Conservation (phyloP, 2,329 filamentous ascomycete genomes). For the Zasmidium angulare region DNA sequence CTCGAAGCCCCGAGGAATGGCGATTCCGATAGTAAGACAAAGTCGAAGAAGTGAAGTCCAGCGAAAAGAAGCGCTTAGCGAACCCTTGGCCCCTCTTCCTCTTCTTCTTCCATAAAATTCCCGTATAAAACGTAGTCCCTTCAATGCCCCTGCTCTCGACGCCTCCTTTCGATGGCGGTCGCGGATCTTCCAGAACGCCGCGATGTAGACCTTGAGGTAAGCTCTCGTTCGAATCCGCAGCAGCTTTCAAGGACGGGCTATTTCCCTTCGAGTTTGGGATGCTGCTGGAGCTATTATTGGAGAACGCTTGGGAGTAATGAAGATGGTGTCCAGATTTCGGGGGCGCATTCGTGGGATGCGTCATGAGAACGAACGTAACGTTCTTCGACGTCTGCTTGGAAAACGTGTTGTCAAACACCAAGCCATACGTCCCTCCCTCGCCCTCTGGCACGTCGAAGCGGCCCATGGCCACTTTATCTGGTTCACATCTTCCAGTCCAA, state of each 20-base stretch:
- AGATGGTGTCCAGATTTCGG: conserved; percentile 73
- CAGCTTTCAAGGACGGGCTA: conserved; percentile 44
- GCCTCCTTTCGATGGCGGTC: conserved; percentile 40
- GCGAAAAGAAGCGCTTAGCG: conserved; percentile 88
- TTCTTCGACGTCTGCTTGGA: conserved; percentile 94
- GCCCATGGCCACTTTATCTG: conserved; percentile 90
- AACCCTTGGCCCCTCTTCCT: conserved; percentile 93
- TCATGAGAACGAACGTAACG: conserved; percentile 90
- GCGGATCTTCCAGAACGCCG: conserved; percentile 37
- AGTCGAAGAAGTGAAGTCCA: conserved; percentile 92
- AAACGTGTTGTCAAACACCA: conserved; percentile 99
- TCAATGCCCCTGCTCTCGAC: conserved; percentile 31
- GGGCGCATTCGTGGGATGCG: conserved; percentile 79
- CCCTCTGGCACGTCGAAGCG: conserved; percentile 74
- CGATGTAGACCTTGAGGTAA: conserved; percentile 42
- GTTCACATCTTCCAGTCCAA: conserved; percentile 94
- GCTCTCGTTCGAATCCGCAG: conserved; percentile 52
- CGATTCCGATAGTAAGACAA: conserved; percentile 95
- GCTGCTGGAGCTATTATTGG: conserved; percentile 44
- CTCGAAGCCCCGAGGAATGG: conserved; percentile 86
- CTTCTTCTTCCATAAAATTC: conserved; percentile 82
- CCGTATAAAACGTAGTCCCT: conserved; percentile 69
- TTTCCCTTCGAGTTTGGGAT: conserved; percentile 31
- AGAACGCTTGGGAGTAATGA: conserved; percentile 57
- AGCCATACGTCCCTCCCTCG: conserved; percentile 88